phyloP scores from a whole-genome alignment of 495 filamentous ascomycete genomes.

The Aspergillus haitiensis region DNA sequence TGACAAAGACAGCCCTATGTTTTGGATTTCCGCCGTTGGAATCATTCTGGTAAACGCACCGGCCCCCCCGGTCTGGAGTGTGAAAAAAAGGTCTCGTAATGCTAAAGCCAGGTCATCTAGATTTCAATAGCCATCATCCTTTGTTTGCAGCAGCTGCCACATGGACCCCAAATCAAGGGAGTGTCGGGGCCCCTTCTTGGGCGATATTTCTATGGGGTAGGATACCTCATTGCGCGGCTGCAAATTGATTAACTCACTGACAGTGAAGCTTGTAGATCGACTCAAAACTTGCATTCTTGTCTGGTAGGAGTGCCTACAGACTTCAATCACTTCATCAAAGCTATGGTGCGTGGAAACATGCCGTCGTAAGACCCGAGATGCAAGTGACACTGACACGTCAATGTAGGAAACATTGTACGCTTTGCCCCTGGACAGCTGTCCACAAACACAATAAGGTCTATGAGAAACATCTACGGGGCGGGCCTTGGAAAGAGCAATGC shows the following conservation, averaged over 20 bases:
- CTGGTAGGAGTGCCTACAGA: constrained; percentile 25
- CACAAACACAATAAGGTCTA: constrained; percentile 28
- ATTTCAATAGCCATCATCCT: constrained; percentile 21
- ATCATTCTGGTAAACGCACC: constrained; percentile 17
- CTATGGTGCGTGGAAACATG: constrained; percentile 17
- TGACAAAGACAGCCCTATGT: constrained; percentile 6
- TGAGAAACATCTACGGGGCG: constrained; percentile 31
- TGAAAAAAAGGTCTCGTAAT: background rate
- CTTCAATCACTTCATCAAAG: constrained; percentile 25
- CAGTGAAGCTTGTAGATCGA: constrained; percentile 13
- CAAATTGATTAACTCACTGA: background rate
- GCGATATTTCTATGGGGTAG: constrained; percentile 24
- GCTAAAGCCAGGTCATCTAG: constrained; percentile 16
- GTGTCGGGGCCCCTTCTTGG: constrained; percentile 21
- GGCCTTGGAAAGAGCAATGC: constrained; percentile 23
- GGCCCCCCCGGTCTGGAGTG: background rate
- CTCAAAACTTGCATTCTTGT: constrained; percentile 26
- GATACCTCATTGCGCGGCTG: background rate
- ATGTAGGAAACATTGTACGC: constrained; percentile 22
- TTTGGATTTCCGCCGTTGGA: constrained; percentile 19
- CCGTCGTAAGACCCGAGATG: background rate
- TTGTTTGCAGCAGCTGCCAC: constrained; percentile 18
- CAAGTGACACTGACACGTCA: background rate
- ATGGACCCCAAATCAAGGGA: constrained; percentile 24
- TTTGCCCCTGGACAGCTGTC: constrained; percentile 31